Conservation (phyloP, 2,329 filamentous ascomycete genomes). For the Alternaria rosae region DNA sequence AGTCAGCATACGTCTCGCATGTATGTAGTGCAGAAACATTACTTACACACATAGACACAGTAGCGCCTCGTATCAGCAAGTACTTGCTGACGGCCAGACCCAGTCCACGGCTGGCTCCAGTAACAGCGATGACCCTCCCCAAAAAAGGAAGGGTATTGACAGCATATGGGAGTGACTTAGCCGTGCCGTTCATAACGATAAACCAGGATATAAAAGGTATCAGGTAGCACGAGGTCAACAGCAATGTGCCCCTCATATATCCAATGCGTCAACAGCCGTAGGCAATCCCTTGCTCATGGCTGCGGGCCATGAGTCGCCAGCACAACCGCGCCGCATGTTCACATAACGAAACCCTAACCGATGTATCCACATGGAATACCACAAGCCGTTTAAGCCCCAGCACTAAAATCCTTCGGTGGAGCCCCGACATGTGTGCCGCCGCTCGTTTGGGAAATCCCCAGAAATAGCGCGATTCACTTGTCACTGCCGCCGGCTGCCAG, state of each 20-base stretch:
- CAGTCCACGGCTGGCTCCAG: conserved; percentile 3
- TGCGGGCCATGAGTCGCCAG: not conserved
- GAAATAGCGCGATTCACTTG: not conserved
- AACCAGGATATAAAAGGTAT: not conserved
- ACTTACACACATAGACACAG: conserved; percentile 3
- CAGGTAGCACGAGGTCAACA: not conserved
- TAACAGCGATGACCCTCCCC: conserved; percentile 3
- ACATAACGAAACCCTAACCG: not conserved
- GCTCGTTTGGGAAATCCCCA: not conserved
- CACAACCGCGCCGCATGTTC: not conserved
- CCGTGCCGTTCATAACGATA: not conserved
- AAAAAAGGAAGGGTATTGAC: conserved; percentile 3
- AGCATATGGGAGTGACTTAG: not conserved
- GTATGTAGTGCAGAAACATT: not conserved
- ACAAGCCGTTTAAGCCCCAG: not conserved
- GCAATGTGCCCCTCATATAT: not conserved
- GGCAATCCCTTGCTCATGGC: not conserved
- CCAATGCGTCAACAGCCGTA: not conserved
- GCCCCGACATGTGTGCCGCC: not conserved
- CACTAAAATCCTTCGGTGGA: not conserved
- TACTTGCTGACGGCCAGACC: conserved; percentile 5
- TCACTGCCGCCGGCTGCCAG: too few species aligned
- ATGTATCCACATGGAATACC: not conserved
- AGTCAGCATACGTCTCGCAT: not conserved
- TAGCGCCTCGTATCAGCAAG: conserved; percentile 1